Percentiles rank a stretch among this genome's conserved stretches.
Evolutionary conservation across 768 basidiomycete genomes (phyloP).

Genomic region (Strobilomyces echinocephalus): DNA sequence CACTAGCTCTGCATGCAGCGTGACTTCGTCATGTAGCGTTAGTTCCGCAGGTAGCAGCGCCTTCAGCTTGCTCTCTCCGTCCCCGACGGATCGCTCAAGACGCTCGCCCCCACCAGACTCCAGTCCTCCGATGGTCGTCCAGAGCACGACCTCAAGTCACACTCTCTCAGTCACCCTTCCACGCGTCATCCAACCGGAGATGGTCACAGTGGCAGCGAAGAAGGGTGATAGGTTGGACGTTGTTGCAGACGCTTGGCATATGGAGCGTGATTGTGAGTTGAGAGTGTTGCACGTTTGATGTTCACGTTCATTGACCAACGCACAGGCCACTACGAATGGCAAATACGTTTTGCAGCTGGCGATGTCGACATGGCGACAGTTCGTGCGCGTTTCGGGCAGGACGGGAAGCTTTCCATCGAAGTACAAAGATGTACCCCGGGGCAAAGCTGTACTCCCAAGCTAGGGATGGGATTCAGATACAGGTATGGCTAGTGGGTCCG

Average conservation of each 20-base stretch:
- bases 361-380: slow-evolving; percentile 53
- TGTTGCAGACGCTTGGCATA: slow-evolving; percentile 60
- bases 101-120: slow-evolving; percentile 31
- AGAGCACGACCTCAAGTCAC: slow-evolving; percentile 38
- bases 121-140: slow-evolving; percentile 43
- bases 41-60: slow-evolving; percentile 13
- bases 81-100: slow-evolving; percentile 28
- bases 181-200: slow-evolving; percentile 46
- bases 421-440: slow-evolving; percentile 32
- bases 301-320: slow-evolving; percentile 1
- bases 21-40: slow-evolving; percentile 20
- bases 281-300: not conserved
- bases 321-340: slow-evolving; percentile 60
- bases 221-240: slow-evolving; percentile 53
- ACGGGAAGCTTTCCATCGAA: slow-evolving; percentile 45
- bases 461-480: slow-evolving; percentile 30
- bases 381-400: slow-evolving; percentile 44
- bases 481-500: slow-evolving; percentile 17
- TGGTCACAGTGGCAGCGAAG: slow-evolving; percentile 61
- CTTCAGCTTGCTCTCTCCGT: slow-evolving; percentile 18
- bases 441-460: slow-evolving; percentile 21
- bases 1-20: slow-evolving; percentile 23
- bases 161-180: slow-evolving; percentile 48
- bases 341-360: slow-evolving; percentile 47
- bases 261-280: slow-evolving; percentile 54